Base-by-base conservation (phyloP, 768 basidiomycete species). In the Psilocybe subaeruginosa region DNA sequence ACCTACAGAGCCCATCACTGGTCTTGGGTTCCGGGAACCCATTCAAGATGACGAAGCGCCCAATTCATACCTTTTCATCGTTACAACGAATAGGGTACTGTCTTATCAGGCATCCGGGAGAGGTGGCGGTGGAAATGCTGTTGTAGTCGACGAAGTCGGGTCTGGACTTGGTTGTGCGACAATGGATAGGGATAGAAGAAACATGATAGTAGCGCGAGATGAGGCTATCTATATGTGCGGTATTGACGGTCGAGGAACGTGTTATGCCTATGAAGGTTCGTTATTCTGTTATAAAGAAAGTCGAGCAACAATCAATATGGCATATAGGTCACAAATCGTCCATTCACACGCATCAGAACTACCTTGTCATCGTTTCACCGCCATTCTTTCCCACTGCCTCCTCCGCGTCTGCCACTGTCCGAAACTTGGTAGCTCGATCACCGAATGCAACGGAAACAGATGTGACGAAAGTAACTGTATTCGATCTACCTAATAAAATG, bases 401-500 rank as follows among this genome's bases (percentile, higher is more conserved):
- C 0, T 85, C 89, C 1, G 78, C 87, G 0, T 89, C 90, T 3
- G 85, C 90, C 0, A 91, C 93, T 0, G 88, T 93, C 7, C 84
- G 94, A 45, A 87, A 92, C 64, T 87, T 84, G 65, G 88, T 86
- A 41, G 85, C 86, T 2, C 79, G 83, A 9, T 79, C 79, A 3
- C 70, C 70, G 4, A 80, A 78, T 48, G 66, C 80, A 4, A 66
- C 72, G 14, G 81, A 83, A 43, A 74, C 82, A 0, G 92, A 93
- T 54, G 85, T 92, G 41, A 86, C 88, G 11, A 90, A 87, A 63
- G 85, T 99, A 45, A 91, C 90, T 0, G 85, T 99, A 1, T 90
- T 98, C 65, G 96, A 99, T 70, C 85, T 90, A 39, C 92, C 93
- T 69, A 97, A 96, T 75, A 95, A 95, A 76, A 83, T 95, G 55